A percentile compares a stretch with the other conserved stretches of the same genome.
Conservation (phyloP, 78 protist species). For the Dictyostelium discoideum region DNA sequence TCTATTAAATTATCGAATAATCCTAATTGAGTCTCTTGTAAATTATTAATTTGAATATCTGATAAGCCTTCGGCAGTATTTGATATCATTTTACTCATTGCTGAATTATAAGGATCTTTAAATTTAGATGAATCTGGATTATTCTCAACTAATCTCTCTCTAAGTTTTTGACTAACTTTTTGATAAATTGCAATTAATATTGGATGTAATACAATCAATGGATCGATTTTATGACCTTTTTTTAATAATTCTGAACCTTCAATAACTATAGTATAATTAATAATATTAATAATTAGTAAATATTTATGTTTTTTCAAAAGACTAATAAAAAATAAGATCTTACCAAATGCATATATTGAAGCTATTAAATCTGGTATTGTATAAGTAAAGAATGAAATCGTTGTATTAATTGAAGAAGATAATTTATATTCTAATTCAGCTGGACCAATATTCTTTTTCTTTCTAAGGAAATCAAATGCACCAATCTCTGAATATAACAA, state of each 20-base stretch:
- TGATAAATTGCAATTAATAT: constrained; percentile 70
- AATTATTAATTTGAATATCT: constrained; percentile 73
- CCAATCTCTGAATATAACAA: constrained; percentile 71
- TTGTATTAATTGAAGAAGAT: constrained; percentile 73
- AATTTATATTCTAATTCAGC: constrained; percentile 56
- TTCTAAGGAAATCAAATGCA: constrained; percentile 66
- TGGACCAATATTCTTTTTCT: constrained; percentile 71
- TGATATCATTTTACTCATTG: constrained; percentile 70
- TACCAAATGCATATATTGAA: constrained; percentile 61
- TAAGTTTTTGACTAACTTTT: constrained; percentile 63
- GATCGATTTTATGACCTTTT: constrained; percentile 40
- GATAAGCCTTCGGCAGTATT: constrained; percentile 63
- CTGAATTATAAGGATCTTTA: constrained; percentile 42
- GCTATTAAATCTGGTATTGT: constrained; percentile 63
- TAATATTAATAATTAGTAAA: neutral
- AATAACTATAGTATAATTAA: neutral
- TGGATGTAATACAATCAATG: constrained; percentile 67
- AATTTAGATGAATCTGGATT: constrained; percentile 28
- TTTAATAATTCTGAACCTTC: constrained; percentile 45
- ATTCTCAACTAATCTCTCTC: constrained; percentile 31
- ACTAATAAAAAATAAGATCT: no score
- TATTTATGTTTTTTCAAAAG: no score
- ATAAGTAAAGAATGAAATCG: constrained; percentile 69
- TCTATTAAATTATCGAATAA: constrained; percentile 63
- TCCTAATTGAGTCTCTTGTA: constrained; percentile 71